Evolutionary conservation across 257 asterid genomes (phyloP), one percentile per base, ranked within the genome.

Genomic region (Anisodus acutangulus): DNA sequence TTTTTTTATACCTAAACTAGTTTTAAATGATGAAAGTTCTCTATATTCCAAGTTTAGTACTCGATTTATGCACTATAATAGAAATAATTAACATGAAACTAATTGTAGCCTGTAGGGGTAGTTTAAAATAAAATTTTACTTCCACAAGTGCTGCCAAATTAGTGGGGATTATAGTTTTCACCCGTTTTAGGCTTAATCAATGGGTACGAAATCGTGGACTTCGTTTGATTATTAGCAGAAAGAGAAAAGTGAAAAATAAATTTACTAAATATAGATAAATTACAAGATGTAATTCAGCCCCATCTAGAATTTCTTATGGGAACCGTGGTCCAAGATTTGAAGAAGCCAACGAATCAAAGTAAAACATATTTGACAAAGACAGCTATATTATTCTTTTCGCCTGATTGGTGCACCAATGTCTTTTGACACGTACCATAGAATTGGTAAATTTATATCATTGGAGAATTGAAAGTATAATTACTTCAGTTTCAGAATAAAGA

Each of bases 371-470:
- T 22, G 62, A 74, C 62, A 3, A 49, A 74, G 76, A 74, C 80
- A 49, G 80, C 62, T 49, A 72, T 31, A 31, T 41, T 55, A 43
- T 72, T 58, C 15, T 8, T 26, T 22, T 70, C 19, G 82, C 87
- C 68, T 85, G 85, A 70, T 70, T 85, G 11, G 17, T 22, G 85
- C 68, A 31, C 19, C 41, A 64, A 67, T 2, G 31, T 82, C 5
- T 69, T 16, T 35, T 17, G 2, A 54, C n/a, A 55, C 79, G 1
- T 45, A 45, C 57, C 13, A 49, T 47, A 74, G 13, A 47, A 2
- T 71, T 45, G 58, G 6, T 71, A 71, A 71, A 71, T 45, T n/a
- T 41, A 45, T 71, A 45, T 71, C 7, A 71, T 16, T 2, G 0
- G 0, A 15, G 1, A 69, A 41, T 8, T 41, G 17, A 17, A 8